These are phyloP conservation scores for Phytophthora constricta DNA, from an alignment of 352 stramenopile species.

Conservation along the genomic window DNA sequence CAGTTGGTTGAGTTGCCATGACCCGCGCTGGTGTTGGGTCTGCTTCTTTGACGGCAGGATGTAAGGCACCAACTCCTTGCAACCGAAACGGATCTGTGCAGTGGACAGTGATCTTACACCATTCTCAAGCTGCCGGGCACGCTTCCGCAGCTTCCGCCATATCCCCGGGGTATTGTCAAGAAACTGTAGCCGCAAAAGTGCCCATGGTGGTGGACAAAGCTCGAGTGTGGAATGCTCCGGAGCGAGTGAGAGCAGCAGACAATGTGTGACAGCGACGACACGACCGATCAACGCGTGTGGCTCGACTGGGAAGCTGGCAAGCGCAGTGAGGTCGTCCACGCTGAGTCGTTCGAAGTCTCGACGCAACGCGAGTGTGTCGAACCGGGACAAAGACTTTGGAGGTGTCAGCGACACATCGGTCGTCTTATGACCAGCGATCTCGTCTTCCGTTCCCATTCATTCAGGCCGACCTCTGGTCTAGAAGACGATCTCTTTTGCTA, in stretches of 20 bases:
- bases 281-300: conserved; percentile 53
- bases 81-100: conserved; percentile 51
- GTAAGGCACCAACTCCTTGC: conserved; percentile 32
- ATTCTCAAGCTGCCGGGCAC: conserved; percentile 41
- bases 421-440: background rate
- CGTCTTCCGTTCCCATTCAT: conserved; percentile 34
- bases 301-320: conserved; percentile 48
- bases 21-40: background rate
- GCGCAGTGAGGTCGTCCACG: conserved; percentile 47
- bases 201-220: conserved; percentile 47
- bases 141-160: conserved; percentile 49
- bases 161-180: conserved; percentile 37
- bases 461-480: conserved; percentile 1
- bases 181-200: conserved; percentile 61
- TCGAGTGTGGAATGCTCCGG: conserved; percentile 30
- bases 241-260: conserved; percentile 51
- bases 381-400: conserved; percentile 7
- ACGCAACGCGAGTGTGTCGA: conserved; percentile 29
- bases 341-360: conserved; percentile 38
- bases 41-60: conserved; percentile 11
- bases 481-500: background rate
- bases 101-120: conserved; percentile 24
- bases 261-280: conserved; percentile 44
- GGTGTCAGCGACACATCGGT: conserved; percentile 7
- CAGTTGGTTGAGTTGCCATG: conserved; percentile 25